Evolutionary conservation across 352 stramenopile genomes (phyloP).

Genomic region (Discostella stelligera): DNA sequence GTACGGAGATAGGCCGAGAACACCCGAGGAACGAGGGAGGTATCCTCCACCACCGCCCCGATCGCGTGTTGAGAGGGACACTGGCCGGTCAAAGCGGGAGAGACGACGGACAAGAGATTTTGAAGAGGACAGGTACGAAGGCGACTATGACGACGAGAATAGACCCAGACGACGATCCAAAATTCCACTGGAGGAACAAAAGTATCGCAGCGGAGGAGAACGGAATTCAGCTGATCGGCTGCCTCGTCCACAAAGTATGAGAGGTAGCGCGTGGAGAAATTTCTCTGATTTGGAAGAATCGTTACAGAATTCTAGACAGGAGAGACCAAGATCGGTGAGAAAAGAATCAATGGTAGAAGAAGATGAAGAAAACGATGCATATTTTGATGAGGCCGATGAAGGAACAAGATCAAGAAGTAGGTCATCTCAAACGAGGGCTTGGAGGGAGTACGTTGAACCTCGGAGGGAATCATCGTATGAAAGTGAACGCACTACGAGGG

Average conservation of each 20-base stretch:
- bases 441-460: background rate
- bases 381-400: constrained; percentile 9
- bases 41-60: constrained; percentile 8
- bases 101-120: background rate
- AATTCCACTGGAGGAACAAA: constrained; percentile 7
- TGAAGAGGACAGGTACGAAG: constrained; percentile 2
- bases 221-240: background rate
- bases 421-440: background rate
- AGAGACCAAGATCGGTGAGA: background rate
- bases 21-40: background rate
- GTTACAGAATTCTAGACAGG: constrained; percentile 19
- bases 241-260: constrained; percentile 7
- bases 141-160: background rate
- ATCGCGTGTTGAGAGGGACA: constrained; percentile 15
- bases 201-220: constrained; percentile 2
- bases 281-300: constrained; percentile 49
- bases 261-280: constrained; percentile 29
- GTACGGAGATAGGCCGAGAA: constrained; percentile 29
- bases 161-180: constrained; percentile 6
- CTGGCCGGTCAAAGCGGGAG: background rate
- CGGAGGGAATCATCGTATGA: background rate
- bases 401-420: constrained; percentile 14
- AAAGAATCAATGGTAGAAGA: background rate
- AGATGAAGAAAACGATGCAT: constrained; percentile 9
- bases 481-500: constrained; percentile 3